phyloP scores from a whole-genome alignment of 179 eudicot genomes.

The Nepenthes alata region DNA sequence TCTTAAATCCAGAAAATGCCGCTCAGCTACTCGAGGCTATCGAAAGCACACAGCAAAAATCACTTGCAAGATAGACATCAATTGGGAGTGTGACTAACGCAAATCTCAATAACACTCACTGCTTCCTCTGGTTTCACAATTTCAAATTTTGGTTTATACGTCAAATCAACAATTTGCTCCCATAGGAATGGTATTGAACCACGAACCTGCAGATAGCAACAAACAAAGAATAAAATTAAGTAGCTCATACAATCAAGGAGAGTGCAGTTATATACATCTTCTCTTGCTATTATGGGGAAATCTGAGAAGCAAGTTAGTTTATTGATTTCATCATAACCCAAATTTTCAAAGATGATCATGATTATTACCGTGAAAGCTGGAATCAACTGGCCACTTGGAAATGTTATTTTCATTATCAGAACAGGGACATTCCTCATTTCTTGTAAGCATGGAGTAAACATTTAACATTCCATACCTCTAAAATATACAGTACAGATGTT shows the following conservation, averaged over 20 bases:
- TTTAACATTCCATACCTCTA: not conserved
- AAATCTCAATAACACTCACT: constrained; percentile 27
- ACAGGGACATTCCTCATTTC: not conserved
- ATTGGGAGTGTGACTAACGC: not conserved
- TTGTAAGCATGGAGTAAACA: not conserved
- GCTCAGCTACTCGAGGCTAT: constrained; percentile 80
- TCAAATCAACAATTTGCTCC: constrained; percentile 96
- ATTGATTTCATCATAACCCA: not conserved
- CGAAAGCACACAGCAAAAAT: constrained; percentile 9
- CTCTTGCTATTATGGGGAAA: too few relatives aligned
- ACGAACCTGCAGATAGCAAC: constrained; percentile 51
- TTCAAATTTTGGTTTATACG: constrained; percentile 91
- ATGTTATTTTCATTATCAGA: not conserved
- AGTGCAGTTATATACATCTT: too few relatives aligned
- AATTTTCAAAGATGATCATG: not conserved
- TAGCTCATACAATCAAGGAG: too few relatives aligned
- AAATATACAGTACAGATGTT: too few relatives aligned
- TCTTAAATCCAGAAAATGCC: constrained; percentile 80
- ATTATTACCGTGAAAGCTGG: not conserved
- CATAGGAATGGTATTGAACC: constrained; percentile 94
- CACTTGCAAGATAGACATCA: not conserved
- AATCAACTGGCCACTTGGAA: not conserved
- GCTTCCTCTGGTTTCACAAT: constrained; percentile 68
- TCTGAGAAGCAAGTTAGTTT: not conserved
- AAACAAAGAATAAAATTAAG: not conserved